Conservation (phyloP, 2,329 filamentous ascomycete species). For the Penicillium hesseltinei region DNA sequence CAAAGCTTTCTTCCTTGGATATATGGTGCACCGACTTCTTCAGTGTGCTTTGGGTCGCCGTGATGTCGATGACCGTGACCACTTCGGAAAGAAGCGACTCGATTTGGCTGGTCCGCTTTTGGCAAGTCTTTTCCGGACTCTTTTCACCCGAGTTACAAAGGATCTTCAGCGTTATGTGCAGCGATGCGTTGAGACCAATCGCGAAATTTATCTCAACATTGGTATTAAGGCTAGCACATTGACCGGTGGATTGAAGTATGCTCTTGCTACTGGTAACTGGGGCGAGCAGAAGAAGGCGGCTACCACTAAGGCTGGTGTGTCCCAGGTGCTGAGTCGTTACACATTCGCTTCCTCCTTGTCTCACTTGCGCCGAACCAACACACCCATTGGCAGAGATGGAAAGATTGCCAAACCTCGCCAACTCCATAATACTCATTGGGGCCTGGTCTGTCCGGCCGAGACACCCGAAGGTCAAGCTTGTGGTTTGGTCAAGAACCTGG, state of each 20-base stretch:
- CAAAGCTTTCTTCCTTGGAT: conserved; percentile 97
- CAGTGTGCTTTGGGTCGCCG: conserved; percentile 90
- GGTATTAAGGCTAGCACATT: conserved; percentile 89
- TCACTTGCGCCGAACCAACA: conserved; percentile 95
- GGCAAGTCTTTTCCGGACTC: conserved; percentile 90
- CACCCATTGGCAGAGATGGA: conserved; percentile 93
- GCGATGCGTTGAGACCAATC: conserved; percentile 82
- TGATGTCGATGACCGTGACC: conserved; percentile 95
- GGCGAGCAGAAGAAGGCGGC: conserved; percentile 98
- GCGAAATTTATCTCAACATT: conserved; percentile 85
- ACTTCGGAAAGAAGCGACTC: conserved; percentile 97
- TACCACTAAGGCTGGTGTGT: conserved; percentile 92
- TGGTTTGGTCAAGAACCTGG: conserved; percentile 95
- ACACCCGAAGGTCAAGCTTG: conserved; percentile 98
- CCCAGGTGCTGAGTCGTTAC: conserved; percentile 95
- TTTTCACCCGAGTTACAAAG: conserved; percentile 86
- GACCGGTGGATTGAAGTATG: conserved; percentile 94
- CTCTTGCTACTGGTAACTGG: conserved; percentile 96
- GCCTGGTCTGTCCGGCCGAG: conserved; percentile 92
- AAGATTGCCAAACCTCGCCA: conserved; percentile 98
- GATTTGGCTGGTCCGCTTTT: conserved; percentile 92
- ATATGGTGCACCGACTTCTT: conserved; percentile 95
- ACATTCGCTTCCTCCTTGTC: conserved; percentile 96
- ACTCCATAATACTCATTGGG: conserved; percentile 98
- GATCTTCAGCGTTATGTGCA: conserved; percentile 91